Conservation (phyloP, 2,329 filamentous ascomycete species). For the Venturia effusa region DNA sequence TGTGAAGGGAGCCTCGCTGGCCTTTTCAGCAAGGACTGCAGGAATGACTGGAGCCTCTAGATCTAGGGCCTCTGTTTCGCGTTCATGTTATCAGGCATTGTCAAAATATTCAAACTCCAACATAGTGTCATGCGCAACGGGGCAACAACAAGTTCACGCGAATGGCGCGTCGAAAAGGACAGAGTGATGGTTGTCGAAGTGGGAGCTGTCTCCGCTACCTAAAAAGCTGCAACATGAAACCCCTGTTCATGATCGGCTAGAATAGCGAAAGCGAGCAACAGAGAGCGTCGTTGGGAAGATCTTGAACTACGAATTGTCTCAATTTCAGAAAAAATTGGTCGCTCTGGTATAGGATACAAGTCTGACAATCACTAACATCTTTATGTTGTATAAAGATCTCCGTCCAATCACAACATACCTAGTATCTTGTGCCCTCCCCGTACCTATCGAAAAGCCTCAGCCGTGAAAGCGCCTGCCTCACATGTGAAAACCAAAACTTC, state of each 20-base stretch:
- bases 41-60: background rate
- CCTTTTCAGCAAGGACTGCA: background rate
- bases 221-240: background rate
- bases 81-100: background rate
- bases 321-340: no score
- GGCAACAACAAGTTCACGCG: background rate
- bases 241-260: background rate
- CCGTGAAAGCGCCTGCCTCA: background rate
- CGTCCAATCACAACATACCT: background rate
- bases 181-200: background rate
- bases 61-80: background rate
- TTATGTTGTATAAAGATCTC: background rate
- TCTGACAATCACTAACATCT: no score
- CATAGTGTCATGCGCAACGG: background rate
- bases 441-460: background rate
- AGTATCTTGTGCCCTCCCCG: background rate
- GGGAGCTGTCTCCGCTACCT: background rate
- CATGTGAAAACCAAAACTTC: background rate
- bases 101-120: background rate
- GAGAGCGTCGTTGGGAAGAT: background rate
- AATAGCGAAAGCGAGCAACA: background rate
- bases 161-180: background rate
- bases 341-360: no score
- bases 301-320: background rate
- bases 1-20: conserved; percentile 3